Base-by-base conservation (phyloP, 495 filamentous ascomycete species). In the Aspergillus nanangensis region DNA sequence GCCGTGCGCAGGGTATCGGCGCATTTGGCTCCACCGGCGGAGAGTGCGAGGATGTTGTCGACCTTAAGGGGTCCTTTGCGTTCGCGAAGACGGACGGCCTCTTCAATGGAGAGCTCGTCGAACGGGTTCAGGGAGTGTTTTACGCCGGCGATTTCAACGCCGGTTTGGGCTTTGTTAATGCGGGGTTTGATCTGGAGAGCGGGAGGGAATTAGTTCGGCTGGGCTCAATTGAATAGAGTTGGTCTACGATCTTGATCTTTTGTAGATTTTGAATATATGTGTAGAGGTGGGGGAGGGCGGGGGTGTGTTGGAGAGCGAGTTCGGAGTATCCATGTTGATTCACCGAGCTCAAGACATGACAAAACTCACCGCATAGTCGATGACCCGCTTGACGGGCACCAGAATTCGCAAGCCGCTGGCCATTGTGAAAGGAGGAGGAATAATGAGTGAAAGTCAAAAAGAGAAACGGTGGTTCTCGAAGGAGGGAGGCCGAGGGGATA, bases 71-170 rank as follows among this genome's bases (percentile, higher is more conserved):
- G 65, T 27, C 61, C 62, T 49, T 81, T 79, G 69, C 85, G 82
- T 66, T 96, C 92, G 57, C 93, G 92, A 55, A 97, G 83, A 14
- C 88, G 89, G 46, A 96, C 83, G 52, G 90, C 87, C 72, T 96
- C 93, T 71, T 98, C 93, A 70, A 98, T 80, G 44, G 88, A 90
- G 65, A 98, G 88, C 70, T 97, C 93, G 72, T 98, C 93, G 75
- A 98, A 98, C 39, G 93, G 93, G 79, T 98, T 98, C 78, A 97
- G 88, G 66, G 81, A 86, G 78, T 96, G 93, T 70, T 97, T 98
- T 56, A 97, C 90, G 55, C 86, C 86, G 37, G 79, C 70, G 36
- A 88, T 96, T 71, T 95, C 90, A 70, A 98, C 83, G 62, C 82
- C 94, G 32, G 93, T 97, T 66, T 88, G 84, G 61, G 93, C 70